Conservation (phyloP, 805 yeast species). For the Blastobotrys parvus region DNA sequence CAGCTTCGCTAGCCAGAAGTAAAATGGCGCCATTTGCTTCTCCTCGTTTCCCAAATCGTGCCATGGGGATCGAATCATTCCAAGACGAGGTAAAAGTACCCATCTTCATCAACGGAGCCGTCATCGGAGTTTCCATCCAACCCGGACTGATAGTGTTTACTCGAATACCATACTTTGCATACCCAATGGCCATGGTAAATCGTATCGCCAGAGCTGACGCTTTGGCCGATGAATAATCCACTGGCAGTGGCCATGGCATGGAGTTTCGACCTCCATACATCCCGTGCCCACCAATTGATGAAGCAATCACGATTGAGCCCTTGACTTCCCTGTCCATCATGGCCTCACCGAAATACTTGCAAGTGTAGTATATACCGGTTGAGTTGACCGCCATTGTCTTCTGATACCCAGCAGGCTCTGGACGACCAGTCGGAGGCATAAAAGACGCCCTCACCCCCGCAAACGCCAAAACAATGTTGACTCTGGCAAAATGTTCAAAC, state of each 20-base stretch:
- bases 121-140: constrained; percentile 17
- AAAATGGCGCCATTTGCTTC: constrained; percentile 2
- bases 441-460: constrained; percentile 36
- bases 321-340: constrained; percentile 5
- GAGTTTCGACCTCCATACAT: constrained; percentile 4
- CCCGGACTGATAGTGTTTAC: constrained; percentile 57
- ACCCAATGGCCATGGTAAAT: constrained; percentile 4
- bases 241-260: constrained; percentile 26
- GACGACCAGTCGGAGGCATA: neutral
- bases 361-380: constrained; percentile 2
- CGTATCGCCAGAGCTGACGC: constrained; percentile 5
- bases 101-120: neutral
- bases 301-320: constrained; percentile 7
- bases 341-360: constrained; percentile 5
- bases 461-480: constrained; percentile 39
- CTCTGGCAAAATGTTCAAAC: constrained; percentile 21
- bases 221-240: constrained; percentile 2
- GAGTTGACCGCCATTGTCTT: constrained; percentile 5
- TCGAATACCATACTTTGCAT: constrained; percentile 4
- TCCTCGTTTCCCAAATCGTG: constrained; percentile 4
- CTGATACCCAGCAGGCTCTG: neutral
- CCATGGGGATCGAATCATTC: constrained; percentile 1
- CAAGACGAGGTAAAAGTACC: constrained; percentile 19
- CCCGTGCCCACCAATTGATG: constrained; percentile 6
- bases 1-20: constrained; percentile 1